Evolutionary conservation across 2,329 filamentous ascomycete genomes (phyloP), one percentile per base, ranked within the genome.

Genomic region (Diplodia sapinea): DNA sequence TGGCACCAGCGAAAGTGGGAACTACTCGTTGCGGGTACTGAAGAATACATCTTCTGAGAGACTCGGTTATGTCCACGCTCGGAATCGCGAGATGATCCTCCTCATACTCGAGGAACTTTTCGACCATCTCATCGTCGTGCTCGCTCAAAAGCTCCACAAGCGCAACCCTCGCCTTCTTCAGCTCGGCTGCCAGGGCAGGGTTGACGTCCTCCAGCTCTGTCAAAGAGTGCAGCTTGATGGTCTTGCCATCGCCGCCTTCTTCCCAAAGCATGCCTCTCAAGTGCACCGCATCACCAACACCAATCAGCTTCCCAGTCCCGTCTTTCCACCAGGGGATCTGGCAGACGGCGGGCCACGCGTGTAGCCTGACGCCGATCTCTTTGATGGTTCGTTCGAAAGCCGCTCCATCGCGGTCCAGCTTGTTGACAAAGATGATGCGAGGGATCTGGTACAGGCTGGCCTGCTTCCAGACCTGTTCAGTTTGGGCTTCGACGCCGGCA

Each of bases 401-500:
- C 17, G 92, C 92, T 11, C 92, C 92, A 70, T 92, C 90, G 49
- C 92, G 88, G 76, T 96, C 92, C 2, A 95, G 85, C 77, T 96
- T 96, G 80, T 96, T 96, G 73, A 95, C 86, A 71, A 89, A 94
- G 59, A 93, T 84, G 66, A 95, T 87, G 38, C 93, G 86, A 0
- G 95, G 95, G 50, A 98, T 96, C 26, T 84, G 85, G 76, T 96
- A 96, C 55, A 89, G 88, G 64, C 91, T 92, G 7, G 95, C 94
- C 70, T 97, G 95, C 15, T 87, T 85, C 95, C 95, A 99, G 3
- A 99, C 95, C 73, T 96, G 90, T 77, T 99, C 95, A 0, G 95
- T 98, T 77, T 98, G 95, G 1, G 95, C 94, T 79, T 99, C 95
- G 26, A 99, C 95, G 1, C 93, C 93, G 69, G 94, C 93, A 47